phyloP scores from a whole-genome alignment of 495 filamentous ascomycete genomes.

The Cercophora scortea region DNA sequence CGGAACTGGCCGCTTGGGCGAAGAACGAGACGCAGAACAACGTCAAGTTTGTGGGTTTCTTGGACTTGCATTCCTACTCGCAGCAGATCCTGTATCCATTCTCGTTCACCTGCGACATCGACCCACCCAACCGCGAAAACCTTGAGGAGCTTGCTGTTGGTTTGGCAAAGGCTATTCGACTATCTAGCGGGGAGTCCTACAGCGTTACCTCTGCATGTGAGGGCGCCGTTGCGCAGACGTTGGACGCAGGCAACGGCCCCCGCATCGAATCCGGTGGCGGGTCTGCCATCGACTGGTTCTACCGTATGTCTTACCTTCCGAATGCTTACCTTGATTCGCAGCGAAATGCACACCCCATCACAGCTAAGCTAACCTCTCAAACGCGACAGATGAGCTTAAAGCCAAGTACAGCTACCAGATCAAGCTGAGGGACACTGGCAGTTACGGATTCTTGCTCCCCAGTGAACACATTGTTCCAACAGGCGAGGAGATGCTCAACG shows the following conservation, averaged over 20 bases:
- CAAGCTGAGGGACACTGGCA: conserved; percentile 89
- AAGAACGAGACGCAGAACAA: conserved; percentile 69
- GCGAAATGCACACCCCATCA: too few species aligned
- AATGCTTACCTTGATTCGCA: too few species aligned
- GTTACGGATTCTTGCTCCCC: conserved; percentile 86
- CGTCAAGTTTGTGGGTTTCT: conserved; percentile 66
- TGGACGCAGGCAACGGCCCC: conserved; percentile 20
- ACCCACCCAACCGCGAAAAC: conserved; percentile 82
- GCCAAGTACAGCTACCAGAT: conserved; percentile 89
- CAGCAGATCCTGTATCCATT: conserved; percentile 94
- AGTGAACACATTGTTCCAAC: conserved; percentile 83
- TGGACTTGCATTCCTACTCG: conserved; percentile 93
- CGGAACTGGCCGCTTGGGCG: conserved; percentile 72
- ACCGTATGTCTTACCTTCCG: too few species aligned
- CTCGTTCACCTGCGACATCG: conserved; percentile 67
- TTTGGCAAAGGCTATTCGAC: conserved; percentile 81
- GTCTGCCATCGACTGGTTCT: conserved; percentile 92
- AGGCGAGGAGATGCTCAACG: conserved; percentile 76
- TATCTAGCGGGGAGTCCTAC: conserved; percentile 67
- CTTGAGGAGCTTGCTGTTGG: conserved; percentile 84
- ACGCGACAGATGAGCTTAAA: conserved; percentile 50
- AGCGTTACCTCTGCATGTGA: conserved; percentile 82
- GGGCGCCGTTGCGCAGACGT: conserved; percentile 49
- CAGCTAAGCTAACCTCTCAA: not conserved
- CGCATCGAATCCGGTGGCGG: conserved; percentile 66